Percentiles rank a stretch among this genome's conserved stretches.
Evolutionary conservation across 768 basidiomycete species (phyloP).

Genomic region (Hirschioporus abietinus): DNA sequence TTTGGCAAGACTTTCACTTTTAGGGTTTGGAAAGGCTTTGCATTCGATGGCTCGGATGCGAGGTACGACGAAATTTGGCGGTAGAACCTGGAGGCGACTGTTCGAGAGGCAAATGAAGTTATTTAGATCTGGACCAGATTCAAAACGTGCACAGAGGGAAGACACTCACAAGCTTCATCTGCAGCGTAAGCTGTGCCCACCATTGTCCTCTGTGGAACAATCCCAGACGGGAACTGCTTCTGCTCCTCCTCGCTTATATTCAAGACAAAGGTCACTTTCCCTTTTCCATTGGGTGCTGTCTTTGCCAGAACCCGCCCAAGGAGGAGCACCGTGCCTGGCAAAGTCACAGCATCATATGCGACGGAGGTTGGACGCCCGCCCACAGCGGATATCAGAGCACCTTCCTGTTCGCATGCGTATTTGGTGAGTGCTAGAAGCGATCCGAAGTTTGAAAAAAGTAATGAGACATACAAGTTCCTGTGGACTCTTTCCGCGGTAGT

Average conservation of each 20-base stretch:
- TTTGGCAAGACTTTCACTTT: background rate
- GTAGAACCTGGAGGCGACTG: background rate
- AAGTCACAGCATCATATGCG: background rate
- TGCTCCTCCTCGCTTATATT: background rate
- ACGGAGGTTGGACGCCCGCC: background rate
- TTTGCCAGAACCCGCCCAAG: background rate
- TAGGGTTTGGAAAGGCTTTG: background rate
- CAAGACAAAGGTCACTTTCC: background rate
- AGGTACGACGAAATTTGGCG: background rate
- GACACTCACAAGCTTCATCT: background rate
- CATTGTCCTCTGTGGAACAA: background rate
- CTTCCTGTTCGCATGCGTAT: background rate
- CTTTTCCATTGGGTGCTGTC: background rate
- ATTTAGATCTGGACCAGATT: background rate
- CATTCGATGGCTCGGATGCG: background rate
- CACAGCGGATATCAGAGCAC: background rate
- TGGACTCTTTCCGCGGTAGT: background rate
- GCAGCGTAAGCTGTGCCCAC: background rate
- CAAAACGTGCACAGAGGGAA: background rate
- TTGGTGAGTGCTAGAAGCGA: background rate
- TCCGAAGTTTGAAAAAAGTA: background rate
- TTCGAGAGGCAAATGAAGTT: background rate
- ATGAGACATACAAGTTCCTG: background rate
- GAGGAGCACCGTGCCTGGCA: background rate
- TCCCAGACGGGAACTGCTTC: background rate